These are phyloP conservation scores for Beauveria medogensis DNA, from an alignment of 2,329 filamentous ascomycete genomes.

Conservation along the genomic window DNA sequence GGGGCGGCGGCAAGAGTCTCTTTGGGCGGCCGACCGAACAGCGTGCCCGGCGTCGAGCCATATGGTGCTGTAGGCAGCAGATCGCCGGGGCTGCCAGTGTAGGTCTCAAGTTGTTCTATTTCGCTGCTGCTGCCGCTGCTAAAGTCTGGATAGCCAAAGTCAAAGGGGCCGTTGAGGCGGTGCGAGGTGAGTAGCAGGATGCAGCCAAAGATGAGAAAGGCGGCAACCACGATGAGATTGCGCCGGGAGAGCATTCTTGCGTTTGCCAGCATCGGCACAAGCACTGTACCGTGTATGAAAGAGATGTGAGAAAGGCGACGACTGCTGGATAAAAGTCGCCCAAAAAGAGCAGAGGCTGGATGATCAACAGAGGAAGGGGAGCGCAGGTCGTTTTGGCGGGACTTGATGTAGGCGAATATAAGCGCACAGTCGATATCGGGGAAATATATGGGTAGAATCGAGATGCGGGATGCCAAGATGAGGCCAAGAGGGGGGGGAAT, in stretches of 20 bases:
- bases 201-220: conserved; percentile 21
- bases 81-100: neutral
- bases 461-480: neutral
- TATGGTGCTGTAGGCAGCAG: neutral
- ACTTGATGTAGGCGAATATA: neutral
- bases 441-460: neutral
- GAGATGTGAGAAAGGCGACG: neutral
- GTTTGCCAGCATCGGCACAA: conserved; percentile 11
- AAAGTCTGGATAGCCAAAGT: conserved; percentile 13
- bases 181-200: conserved; percentile 26
- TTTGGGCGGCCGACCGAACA: neutral
- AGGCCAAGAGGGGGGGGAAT: neutral
- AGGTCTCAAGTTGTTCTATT: neutral
- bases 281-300: neutral
- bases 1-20: neutral
- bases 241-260: conserved; percentile 23
- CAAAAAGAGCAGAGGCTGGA: neutral
- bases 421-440: too few species aligned
- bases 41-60: neutral
- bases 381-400: neutral
- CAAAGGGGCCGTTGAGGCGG: conserved; percentile 22
- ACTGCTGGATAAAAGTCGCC: neutral
- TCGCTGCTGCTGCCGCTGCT: neutral
- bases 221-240: conserved; percentile 19
- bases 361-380: neutral